These are phyloP conservation scores for Xylariaceae sp. DNA, from an alignment of 2,329 filamentous ascomycete genomes.

Conservation along the genomic window DNA sequence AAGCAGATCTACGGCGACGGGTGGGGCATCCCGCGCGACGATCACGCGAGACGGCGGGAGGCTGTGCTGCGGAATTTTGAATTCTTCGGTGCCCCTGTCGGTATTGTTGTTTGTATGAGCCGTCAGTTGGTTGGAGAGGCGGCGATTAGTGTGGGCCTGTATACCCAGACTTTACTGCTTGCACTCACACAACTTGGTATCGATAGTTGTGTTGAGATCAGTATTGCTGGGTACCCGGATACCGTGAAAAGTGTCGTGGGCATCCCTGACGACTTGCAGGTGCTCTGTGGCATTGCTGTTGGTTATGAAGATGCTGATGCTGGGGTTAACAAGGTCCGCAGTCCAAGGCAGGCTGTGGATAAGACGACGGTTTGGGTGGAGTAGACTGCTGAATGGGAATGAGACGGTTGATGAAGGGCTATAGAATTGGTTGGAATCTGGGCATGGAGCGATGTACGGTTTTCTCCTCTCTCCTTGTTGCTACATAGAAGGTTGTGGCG, in stretches of 20 bases:
- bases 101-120: conserved; percentile 20
- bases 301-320: conserved; percentile 16
- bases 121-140: conserved; percentile 7
- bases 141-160: conserved; percentile 22
- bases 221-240: conserved; percentile 17
- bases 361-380: conserved; percentile 15
- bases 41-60: conserved; percentile 8
- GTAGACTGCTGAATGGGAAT: background rate
- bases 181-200: conserved; percentile 15
- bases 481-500: too few relatives aligned
- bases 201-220: conserved; percentile 18
- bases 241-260: conserved; percentile 12
- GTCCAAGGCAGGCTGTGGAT: conserved; percentile 4
- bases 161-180: conserved; percentile 20
- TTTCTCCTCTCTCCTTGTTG: too few relatives aligned
- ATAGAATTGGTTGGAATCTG: too few relatives aligned
- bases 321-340: conserved; percentile 11
- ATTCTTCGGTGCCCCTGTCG: conserved; percentile 24
- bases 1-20: conserved; percentile 18
- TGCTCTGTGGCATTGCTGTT: conserved; percentile 19
- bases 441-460: too few relatives aligned
- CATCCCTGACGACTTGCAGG: conserved; percentile 11
- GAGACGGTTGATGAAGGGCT: too few relatives aligned
- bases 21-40: conserved; percentile 17
- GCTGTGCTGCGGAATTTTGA: conserved; percentile 23